Conservation (phyloP, 139 green algal genomes). For the Chlorella sp. region DNA sequence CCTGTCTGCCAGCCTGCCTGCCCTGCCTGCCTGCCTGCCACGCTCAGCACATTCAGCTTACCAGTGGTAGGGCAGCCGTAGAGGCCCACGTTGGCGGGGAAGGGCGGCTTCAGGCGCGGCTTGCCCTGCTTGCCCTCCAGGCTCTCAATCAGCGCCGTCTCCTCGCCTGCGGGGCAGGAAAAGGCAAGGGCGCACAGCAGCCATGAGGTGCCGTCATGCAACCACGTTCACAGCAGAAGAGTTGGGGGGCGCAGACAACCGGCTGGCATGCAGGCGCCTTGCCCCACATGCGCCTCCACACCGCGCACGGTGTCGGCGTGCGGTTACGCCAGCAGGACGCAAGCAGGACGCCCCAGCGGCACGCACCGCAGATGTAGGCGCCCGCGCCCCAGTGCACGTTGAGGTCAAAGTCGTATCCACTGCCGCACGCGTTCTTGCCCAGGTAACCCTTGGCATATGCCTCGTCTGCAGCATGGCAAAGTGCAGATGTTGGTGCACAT, state of each 20-base stretch:
- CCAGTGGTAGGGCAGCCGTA: conserved; percentile 97
- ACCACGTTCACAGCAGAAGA: too few species aligned
- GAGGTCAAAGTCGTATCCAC: conserved; percentile 95
- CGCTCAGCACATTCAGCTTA: conserved; percentile 48
- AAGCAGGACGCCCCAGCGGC: background rate
- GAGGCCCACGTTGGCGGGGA: conserved; percentile 95
- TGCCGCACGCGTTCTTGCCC: conserved; percentile 96
- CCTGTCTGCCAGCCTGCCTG: too few species aligned
- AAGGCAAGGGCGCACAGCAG: background rate
- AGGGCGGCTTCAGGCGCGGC: conserved; percentile 97
- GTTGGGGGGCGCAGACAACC: too few species aligned
- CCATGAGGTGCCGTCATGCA: too few species aligned
- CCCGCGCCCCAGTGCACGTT: conserved; percentile 95
- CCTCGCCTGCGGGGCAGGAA: conserved; percentile 77
- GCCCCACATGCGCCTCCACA: too few species aligned
- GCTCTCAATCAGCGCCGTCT: conserved; percentile 97
- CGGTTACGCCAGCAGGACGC: too few species aligned
- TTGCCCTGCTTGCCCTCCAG: conserved; percentile 98
- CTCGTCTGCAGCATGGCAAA: conserved; percentile 56
- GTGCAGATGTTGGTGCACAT: too few species aligned
- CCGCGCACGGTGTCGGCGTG: too few species aligned
- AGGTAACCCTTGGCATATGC: conserved; percentile 89
- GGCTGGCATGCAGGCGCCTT: too few species aligned
- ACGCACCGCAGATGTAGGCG: conserved; percentile 97
- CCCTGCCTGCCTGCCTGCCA: background rate